Conservation (phyloP, 257 asterid species). For the Ajuga chamaepitys region DNA sequence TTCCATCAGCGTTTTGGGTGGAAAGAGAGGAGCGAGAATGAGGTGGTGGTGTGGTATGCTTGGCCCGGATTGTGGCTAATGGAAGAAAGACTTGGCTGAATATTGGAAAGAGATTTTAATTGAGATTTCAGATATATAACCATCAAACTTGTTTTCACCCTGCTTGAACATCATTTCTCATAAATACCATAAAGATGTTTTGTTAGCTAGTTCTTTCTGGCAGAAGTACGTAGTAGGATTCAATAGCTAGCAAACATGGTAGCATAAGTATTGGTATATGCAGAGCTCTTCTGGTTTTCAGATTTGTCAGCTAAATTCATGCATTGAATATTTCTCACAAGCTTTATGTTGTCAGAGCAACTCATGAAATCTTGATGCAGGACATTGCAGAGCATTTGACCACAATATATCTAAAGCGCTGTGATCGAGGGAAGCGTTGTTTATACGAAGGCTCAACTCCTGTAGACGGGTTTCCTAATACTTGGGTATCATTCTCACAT, state of each 20-base stretch:
- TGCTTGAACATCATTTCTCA: neutral
- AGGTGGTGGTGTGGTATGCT: neutral
- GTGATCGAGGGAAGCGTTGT: constrained; percentile 91
- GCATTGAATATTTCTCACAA: neutral
- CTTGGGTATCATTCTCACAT: constrained; percentile 36
- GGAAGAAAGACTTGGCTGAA: neutral
- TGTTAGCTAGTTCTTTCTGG: neutral
- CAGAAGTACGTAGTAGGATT: neutral
- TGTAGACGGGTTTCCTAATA: constrained; percentile 71
- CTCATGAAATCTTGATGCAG: constrained; percentile 31
- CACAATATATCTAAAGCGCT: constrained; percentile 69
- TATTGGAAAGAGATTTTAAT: neutral
- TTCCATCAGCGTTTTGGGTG: neutral
- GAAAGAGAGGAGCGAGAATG: neutral
- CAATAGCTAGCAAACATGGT: neutral
- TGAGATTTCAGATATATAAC: neutral
- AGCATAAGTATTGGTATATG: neutral
- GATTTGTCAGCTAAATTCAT: neutral
- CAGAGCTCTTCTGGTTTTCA: neutral
- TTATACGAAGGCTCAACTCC: constrained; percentile 93
- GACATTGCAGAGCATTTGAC: constrained; percentile 98
- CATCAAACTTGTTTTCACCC: neutral
- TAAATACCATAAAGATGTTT: neutral
- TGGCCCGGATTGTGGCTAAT: neutral
- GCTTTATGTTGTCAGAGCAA: neutral